phyloP scores from a whole-genome alignment of 352 stramenopile species.

The Detonula confervacea region DNA sequence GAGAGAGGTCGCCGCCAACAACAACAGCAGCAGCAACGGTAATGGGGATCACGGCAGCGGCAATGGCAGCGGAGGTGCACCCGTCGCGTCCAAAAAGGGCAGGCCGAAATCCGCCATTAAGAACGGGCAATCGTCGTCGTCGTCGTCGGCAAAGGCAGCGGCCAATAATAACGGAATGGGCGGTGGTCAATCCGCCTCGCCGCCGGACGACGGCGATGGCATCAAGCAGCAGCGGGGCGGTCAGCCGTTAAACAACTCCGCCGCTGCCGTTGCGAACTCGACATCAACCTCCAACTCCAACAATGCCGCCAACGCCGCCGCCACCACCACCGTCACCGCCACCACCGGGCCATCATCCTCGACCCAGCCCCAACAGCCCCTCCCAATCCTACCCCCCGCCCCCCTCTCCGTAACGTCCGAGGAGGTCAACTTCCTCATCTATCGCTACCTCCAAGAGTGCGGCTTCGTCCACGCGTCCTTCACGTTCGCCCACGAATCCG shows the following conservation, averaged over 20 bases:
- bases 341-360: not conserved
- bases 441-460: slow-evolving; percentile 96
- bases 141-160: not conserved
- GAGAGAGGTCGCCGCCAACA: not conserved
- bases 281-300: too few relatives aligned
- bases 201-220: not conserved
- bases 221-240: too few relatives aligned
- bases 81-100: too few relatives aligned
- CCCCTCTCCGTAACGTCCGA: slow-evolving; percentile 77
- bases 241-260: too few relatives aligned
- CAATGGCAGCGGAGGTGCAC: not conserved
- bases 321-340: too few relatives aligned
- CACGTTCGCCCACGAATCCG: slow-evolving; percentile 98
- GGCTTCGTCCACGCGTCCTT: slow-evolving; percentile 97
- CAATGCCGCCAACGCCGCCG: too few relatives aligned
- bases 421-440: slow-evolving; percentile 98
- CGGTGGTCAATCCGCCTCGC: too few relatives aligned
- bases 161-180: too few relatives aligned
- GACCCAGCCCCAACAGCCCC: not conserved
- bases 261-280: too few relatives aligned
- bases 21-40: not conserved
- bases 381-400: slow-evolving; percentile 17
- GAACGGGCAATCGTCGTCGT: slow-evolving; percentile 20
- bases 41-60: slow-evolving; percentile 5
- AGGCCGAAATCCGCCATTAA: slow-evolving; percentile 24